A percentile compares a stretch with the other conserved stretches of the same genome.
These are phyloP conservation scores for Caryocar brasiliense DNA, from an alignment of 441 rosid species.

Conservation along the genomic window DNA sequence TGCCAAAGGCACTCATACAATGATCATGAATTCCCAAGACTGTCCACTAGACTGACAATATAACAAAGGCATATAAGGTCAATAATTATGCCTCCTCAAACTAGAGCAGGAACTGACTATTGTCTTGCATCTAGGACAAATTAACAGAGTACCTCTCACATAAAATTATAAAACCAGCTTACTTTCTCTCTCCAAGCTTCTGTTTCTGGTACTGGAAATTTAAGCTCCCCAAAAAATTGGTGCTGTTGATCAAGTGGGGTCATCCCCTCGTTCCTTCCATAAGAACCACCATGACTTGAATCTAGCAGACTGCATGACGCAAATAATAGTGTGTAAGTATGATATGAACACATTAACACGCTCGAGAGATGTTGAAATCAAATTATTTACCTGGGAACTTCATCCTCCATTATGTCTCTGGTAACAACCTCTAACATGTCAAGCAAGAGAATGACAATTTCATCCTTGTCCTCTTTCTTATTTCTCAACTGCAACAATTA, in stretches of 20 bases:
- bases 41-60: too few species aligned
- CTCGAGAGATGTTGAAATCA: constrained; percentile 2
- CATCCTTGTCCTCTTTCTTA: constrained; percentile 47
- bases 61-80: too few species aligned
- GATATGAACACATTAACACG: neutral
- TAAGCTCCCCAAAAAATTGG: constrained; percentile 45
- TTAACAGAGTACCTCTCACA: neutral
- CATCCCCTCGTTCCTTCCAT: constrained; percentile 51
- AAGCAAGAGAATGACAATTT: constrained; percentile 56
- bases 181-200: constrained; percentile 74
- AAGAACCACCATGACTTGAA: constrained; percentile 47
- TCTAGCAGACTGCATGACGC: constrained; percentile 33
- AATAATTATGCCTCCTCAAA: too few species aligned
- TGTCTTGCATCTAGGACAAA: neutral
- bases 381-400: constrained; percentile 35
- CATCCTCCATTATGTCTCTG: constrained; percentile 60
- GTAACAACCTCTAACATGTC: constrained; percentile 72
- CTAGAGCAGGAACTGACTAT: too few species aligned
- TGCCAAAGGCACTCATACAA: neutral
- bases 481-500: constrained; percentile 35
- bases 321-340: constrained; percentile 6
- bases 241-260: constrained; percentile 49
- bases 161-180: constrained; percentile 2
- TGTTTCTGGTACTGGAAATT: constrained; percentile 44
- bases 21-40: too few species aligned